Conservation (phyloP, 2,329 filamentous ascomycete species). For the Aspergillus candidus region DNA sequence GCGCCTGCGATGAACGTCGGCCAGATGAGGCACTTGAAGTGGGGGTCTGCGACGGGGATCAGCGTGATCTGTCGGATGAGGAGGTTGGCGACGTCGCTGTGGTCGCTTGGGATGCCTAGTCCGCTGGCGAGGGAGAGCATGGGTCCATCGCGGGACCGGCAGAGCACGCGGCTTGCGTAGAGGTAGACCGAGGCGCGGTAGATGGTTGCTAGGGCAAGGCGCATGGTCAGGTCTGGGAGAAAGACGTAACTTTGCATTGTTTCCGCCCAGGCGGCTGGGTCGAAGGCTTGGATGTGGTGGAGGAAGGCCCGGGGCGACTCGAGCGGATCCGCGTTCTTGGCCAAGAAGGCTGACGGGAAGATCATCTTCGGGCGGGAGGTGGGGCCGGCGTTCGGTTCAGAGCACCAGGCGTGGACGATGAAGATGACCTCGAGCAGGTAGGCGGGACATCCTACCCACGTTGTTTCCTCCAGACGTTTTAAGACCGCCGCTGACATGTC, state of each 20-base stretch:
- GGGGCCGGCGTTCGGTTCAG: constrained; percentile 20
- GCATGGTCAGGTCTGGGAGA: constrained; percentile 43
- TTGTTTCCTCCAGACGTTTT: constrained; percentile 35
- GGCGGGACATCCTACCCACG: constrained; percentile 38
- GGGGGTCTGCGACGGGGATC: constrained; percentile 29
- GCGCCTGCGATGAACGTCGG: constrained; percentile 41
- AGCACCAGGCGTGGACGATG: constrained; percentile 35
- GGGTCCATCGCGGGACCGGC: constrained; percentile 21
- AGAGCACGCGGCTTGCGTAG: constrained; percentile 36
- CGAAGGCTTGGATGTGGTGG: constrained; percentile 34
- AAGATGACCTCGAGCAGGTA: constrained; percentile 38
- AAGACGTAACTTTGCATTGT: constrained; percentile 37
- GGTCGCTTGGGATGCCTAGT: constrained; percentile 25
- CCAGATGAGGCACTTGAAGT: constrained; percentile 42
- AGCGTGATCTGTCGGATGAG: constrained; percentile 33
- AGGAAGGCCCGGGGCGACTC: constrained; percentile 29
- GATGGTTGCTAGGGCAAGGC: constrained; percentile 42
- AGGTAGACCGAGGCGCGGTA: constrained; percentile 38
- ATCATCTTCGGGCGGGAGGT: constrained; percentile 23
- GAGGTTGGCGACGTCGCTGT: constrained; percentile 23
- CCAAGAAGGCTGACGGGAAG: constrained; percentile 23
- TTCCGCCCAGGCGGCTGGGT: constrained; percentile 33
- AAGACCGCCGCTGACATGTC: constrained; percentile 31
- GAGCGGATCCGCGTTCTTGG: constrained; percentile 21
- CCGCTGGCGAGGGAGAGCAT: constrained; percentile 17